Conservation (phyloP, 2,329 filamentous ascomycete genomes). For the Botrytis paeoniae region DNA sequence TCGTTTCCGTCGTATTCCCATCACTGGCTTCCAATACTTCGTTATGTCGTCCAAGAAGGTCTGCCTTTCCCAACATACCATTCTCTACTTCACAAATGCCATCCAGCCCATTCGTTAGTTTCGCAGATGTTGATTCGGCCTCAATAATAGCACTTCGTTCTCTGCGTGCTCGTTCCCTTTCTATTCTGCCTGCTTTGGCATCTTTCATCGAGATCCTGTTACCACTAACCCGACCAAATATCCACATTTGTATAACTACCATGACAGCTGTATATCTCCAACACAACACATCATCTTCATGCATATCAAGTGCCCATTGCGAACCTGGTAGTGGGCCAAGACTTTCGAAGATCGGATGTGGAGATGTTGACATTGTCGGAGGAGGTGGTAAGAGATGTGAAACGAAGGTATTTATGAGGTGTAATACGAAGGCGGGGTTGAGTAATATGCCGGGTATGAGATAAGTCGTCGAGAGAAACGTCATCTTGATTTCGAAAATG, state of each 20-base stretch:
- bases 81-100: neutral
- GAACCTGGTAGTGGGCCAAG: slow-evolving; percentile 35
- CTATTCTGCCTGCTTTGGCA: slow-evolving; percentile 27
- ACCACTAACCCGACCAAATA: slow-evolving; percentile 36
- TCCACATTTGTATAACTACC: slow-evolving; percentile 40
- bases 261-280: slow-evolving; percentile 42
- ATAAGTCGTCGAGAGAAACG: slow-evolving; percentile 33
- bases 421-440: slow-evolving; percentile 42
- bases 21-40: slow-evolving; percentile 1
- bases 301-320: slow-evolving; percentile 39
- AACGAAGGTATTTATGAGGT: slow-evolving; percentile 41
- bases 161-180: slow-evolving; percentile 24
- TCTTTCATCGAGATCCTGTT: slow-evolving; percentile 30
- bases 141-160: slow-evolving; percentile 8
- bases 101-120: neutral
- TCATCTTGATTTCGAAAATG: slow-evolving; percentile 27
- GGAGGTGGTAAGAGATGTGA: slow-evolving; percentile 38
- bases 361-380: slow-evolving; percentile 32
- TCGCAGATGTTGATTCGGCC: neutral
- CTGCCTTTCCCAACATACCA: neutral
- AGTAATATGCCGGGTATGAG: slow-evolving; percentile 40
- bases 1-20: slow-evolving; percentile 23
- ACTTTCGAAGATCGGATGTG: slow-evolving; percentile 34
- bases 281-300: slow-evolving; percentile 40
- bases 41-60: neutral